Percentiles rank a stretch among this genome's conserved stretches.
These are phyloP conservation scores for Aspergillus sp. DNA, from an alignment of 2,329 filamentous ascomycete genomes.

Conservation along the genomic window DNA sequence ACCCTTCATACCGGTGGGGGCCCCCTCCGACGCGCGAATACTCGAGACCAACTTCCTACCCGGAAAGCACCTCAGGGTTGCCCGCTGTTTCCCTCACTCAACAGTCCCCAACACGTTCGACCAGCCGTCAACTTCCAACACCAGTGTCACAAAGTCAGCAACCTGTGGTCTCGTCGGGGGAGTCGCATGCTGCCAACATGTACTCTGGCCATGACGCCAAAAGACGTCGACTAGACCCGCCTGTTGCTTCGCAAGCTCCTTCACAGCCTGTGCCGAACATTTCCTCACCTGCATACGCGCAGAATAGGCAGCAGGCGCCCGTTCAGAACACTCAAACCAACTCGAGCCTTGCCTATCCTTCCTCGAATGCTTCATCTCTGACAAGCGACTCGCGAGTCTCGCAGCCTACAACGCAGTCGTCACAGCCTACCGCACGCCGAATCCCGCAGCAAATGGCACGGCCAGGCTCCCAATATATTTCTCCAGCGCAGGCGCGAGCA, in stretches of 20 bases:
- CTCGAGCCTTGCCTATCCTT: neutral
- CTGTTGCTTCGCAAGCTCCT: slow-evolving; percentile 2
- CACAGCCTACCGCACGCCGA: neutral
- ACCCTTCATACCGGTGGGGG: slow-evolving; percentile 8
- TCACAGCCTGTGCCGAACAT: neutral
- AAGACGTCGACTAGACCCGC: slow-evolving; percentile 19
- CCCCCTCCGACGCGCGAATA: neutral
- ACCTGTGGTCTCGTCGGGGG: neutral
- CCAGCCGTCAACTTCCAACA: slow-evolving; percentile 5
- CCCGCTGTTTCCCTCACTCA: neutral
- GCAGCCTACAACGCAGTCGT: neutral
- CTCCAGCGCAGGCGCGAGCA: neutral
- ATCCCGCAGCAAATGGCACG: neutral
- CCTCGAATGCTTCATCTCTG: neutral
- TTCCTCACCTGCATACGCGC: neutral
- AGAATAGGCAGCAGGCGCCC: neutral
- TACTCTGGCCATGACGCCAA: slow-evolving; percentile 18
- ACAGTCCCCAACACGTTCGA: slow-evolving; percentile 1
- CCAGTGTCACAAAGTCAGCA: neutral
- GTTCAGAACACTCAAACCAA: neutral
- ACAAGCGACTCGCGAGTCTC: neutral
- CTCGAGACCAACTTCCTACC: neutral
- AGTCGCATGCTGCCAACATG: neutral
- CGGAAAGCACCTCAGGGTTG: neutral
- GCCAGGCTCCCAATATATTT: neutral